Evolutionary conservation across 2,329 filamentous ascomycete genomes (phyloP), one percentile per base, ranked within the genome.

Genomic region (Penicillium verrucosum): DNA sequence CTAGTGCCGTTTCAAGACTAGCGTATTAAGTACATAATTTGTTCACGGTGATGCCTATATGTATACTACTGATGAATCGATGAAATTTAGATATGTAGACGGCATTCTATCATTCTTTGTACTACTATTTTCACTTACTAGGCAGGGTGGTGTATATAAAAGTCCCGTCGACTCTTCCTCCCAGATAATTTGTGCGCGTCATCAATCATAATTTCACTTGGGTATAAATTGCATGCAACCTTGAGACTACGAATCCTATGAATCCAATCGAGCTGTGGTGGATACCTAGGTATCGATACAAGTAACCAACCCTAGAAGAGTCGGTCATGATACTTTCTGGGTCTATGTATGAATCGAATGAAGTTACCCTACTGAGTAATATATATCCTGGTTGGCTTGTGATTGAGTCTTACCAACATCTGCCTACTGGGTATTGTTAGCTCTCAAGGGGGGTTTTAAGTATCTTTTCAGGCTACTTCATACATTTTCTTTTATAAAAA

Each of bases 161-260:
- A n/a, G 18, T 11, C 16, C 14, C 14, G 16, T 34, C 5, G 7
- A 45, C 43, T 32, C 43, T 16, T 7, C 9, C 11, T 7, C 2
- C 4, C 44, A 10, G 16, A 25, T 14, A 29, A 45, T 14, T 59
- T 58, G 62, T 64, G 64, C 61, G 60, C 64, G 64, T 66, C 64
- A 66, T 66, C 36, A 60, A 66, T 41, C 12, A 16, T 9, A 25
- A 25, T 5, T 8, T 51, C 14, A 36, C 8, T 25, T 4, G 12
- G 16, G 7, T 34, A 46, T 37, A 27, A 37, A 30, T 30, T 11
- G 55, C 29, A 37, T 65, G 63, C 51, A 65, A 64, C 63, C 60
- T 51, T 49, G 18, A 34, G 10, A 27, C 16, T 30, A 16, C 27
- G 10, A 18, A 21, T 12, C 14, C 25, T 30, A 12, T 18, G 16